Evolutionary conservation across 169 alveolate genomes (phyloP).

Genomic region (Babesia gibsoni): DNA sequence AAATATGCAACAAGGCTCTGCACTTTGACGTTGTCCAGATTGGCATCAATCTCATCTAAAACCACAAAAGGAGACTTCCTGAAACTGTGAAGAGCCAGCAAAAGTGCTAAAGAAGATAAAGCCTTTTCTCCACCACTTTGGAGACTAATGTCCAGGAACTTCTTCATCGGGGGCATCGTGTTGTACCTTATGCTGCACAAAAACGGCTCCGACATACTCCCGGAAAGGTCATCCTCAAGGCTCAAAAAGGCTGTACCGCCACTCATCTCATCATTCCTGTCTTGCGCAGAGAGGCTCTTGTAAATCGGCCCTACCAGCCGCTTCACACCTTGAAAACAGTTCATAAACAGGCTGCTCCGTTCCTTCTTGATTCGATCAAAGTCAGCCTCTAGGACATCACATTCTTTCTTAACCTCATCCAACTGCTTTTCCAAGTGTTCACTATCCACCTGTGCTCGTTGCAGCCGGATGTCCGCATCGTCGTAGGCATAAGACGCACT

Average conservation of each 20-base stretch:
- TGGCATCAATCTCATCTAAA: slow-evolving; percentile 92
- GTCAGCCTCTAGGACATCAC: slow-evolving; percentile 63
- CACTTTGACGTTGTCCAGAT: slow-evolving; percentile 86
- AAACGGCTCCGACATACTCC: slow-evolving; percentile 70
- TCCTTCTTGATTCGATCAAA: slow-evolving; percentile 66
- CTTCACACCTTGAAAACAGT: slow-evolving; percentile 71
- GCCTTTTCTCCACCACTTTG: slow-evolving; percentile 96
- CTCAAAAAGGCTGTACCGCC: slow-evolving; percentile 75
- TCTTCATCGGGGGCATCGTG: slow-evolving; percentile 77
- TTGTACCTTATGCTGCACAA: slow-evolving; percentile 69
- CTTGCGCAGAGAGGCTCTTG: slow-evolving; percentile 59
- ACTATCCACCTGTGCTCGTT: slow-evolving; percentile 49
- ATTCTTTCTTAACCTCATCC: slow-evolving; percentile 55
- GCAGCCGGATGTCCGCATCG: slow-evolving; percentile 52
- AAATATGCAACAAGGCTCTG: slow-evolving; percentile 72
- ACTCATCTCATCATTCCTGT: slow-evolving; percentile 44
- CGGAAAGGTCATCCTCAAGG: slow-evolving; percentile 63
- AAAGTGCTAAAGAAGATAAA: slow-evolving; percentile 89
- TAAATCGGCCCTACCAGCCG: slow-evolving; percentile 68
- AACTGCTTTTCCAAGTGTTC: slow-evolving; percentile 63
- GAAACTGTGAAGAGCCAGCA: slow-evolving; percentile 86
- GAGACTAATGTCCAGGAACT: slow-evolving; percentile 65
- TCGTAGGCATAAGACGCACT: slow-evolving; percentile 41
- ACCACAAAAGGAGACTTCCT: slow-evolving; percentile 88
- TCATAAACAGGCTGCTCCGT: slow-evolving; percentile 64